Percentiles rank a stretch among this genome's conserved stretches.
Evolutionary conservation across 495 filamentous ascomycete species (phyloP).

Genomic region (Cudoniella acicularis): DNA sequence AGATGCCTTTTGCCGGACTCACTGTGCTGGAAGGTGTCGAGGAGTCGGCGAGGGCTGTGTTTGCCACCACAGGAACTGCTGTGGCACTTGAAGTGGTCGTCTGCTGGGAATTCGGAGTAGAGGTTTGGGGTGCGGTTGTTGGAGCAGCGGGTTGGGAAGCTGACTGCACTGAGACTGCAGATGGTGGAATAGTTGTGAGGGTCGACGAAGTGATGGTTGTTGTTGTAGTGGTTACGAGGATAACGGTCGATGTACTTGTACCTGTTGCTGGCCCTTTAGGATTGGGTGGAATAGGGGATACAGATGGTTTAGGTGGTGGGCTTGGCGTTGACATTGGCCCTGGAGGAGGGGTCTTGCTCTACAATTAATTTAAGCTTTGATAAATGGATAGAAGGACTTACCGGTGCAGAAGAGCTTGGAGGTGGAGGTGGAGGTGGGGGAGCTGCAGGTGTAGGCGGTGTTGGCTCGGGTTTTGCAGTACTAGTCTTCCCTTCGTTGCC

Average conservation of each 20-base stretch:
- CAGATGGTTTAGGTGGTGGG: not conserved
- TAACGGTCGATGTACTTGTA: not conserved
- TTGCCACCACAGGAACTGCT: not conserved
- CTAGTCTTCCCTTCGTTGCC: too few relatives aligned
- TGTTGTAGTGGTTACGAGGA: too few relatives aligned
- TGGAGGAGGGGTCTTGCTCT: too few relatives aligned
- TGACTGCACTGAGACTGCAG: not conserved
- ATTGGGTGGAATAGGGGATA: not conserved
- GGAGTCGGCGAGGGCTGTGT: not conserved
- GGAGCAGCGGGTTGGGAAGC: not conserved
- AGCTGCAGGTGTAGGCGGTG: too few relatives aligned
- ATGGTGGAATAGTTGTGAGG: not conserved
- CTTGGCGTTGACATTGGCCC: too few relatives aligned
- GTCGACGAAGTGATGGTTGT: not conserved
- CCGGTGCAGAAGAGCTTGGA: too few relatives aligned
- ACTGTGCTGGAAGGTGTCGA: not conserved
- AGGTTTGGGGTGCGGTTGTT: not conserved
- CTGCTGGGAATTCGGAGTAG: not conserved
- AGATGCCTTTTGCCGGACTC: not conserved
- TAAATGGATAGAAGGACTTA: too few relatives aligned
- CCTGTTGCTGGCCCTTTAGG: not conserved
- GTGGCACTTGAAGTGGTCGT: not conserved
- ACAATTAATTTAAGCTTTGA: too few relatives aligned
- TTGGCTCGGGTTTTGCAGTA: too few relatives aligned
- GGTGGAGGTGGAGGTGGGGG: too few relatives aligned